Base-by-base conservation (phyloP, 1,284 basidiomycete species). In the Cryptococcus neoformans region DNA sequence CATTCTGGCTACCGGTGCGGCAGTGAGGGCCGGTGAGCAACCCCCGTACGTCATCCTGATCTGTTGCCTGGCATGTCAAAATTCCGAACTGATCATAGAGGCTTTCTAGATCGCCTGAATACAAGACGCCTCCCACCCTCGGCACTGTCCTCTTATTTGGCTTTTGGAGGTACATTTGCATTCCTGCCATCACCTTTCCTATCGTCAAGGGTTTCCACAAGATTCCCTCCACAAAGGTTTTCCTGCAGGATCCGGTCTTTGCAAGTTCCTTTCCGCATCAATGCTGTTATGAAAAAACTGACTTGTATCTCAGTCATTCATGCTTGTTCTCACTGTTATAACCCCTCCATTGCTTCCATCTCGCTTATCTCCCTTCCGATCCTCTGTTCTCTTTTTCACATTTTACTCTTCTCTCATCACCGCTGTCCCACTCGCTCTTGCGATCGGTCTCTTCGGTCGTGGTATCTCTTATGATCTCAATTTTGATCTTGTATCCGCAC, bases 401-500 rank as follows among this genome's bases (percentile, higher is more conserved):
- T 63, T 62, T 54, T 63, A 69, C 54, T 55, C 65, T 16, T 58
- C 66, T 3, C 49, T 72, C 49, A 56, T 74, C 51, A 62, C 67
- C 17, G 55, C 72, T 7, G 45, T 76, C 38, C 59, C 70, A 4
- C 53, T 74, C n/a, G 64, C 74, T 1, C 54, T 70, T 9, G 67
- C 62, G 5, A 46, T 77, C 40, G 68, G 69, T 9, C 57, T 70
- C 8, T 45, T 65, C 5, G 74, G 73, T 9, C 58, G 64, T 7
- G 75, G 74, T 9, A 57, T 77, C 16, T 68, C 68, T 6, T 72
- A 68, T 42, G 66, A 70, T 6, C 58, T 59, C 54, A 62, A 92
- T 85, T 92, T 94, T 66, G 90, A 94, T 71, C 78, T 89, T 8
- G 78, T 79, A 38, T 82, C 83, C 28, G 88, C 92, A 0, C 76